A percentile compares a stretch with the other conserved stretches of the same genome.
These are phyloP conservation scores for Scheffersomyces lignosus DNA, from an alignment of 805 yeast genomes.

Conservation along the genomic window DNA sequence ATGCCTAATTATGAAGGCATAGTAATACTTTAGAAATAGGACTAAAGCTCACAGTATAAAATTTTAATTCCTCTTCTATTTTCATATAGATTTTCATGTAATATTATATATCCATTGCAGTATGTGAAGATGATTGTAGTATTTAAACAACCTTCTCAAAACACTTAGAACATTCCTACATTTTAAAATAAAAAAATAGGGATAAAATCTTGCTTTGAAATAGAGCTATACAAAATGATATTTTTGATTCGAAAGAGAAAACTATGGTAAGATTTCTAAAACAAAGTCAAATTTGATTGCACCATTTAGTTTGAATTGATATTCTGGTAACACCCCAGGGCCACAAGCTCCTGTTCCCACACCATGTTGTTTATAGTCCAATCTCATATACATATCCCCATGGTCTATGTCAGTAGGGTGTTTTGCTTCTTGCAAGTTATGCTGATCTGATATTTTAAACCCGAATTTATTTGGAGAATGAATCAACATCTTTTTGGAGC, in stretches of 20 bases:
- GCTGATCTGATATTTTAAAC: constrained; percentile 15
- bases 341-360: constrained; percentile 20
- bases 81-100: no score
- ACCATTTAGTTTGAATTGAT: constrained; percentile 8
- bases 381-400: constrained; percentile 12
- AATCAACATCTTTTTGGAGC: constrained; percentile 3
- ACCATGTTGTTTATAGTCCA: constrained; percentile 19
- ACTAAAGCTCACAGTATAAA: no score
- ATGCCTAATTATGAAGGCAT: no score
- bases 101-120: no score
- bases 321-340: constrained; percentile 11
- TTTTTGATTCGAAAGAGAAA: no score
- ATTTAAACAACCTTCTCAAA: no score
- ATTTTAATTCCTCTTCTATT: no score
- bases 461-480: constrained; percentile 7
- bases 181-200: no score
- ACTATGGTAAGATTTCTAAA: neutral
- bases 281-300: neutral
- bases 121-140: no score
- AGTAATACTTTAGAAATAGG: no score
- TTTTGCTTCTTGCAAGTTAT: constrained; percentile 12
- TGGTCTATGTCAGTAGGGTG: constrained; percentile 15
- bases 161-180: no score
- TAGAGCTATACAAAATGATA: neutral
- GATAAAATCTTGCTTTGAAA: neutral